Conservation (phyloP, 2,329 filamentous ascomycete species). For the Ilyonectria robusta region DNA sequence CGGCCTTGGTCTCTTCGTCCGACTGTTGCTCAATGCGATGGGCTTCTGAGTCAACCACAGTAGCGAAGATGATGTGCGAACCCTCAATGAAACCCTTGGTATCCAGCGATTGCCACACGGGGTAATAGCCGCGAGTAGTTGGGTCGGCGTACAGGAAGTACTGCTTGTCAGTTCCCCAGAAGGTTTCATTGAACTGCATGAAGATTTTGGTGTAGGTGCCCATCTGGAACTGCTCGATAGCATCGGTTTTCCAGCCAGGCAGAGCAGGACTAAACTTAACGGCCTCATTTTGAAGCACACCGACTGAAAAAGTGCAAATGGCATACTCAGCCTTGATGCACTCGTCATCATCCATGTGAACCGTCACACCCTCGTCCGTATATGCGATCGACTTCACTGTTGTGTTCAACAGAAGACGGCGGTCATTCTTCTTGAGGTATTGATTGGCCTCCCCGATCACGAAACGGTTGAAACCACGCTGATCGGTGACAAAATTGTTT, state of each 20-base stretch:
- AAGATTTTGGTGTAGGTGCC: slow-evolving; percentile 83
- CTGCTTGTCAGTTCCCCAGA: slow-evolving; percentile 68
- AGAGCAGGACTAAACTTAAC: slow-evolving; percentile 71
- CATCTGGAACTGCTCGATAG: slow-evolving; percentile 76
- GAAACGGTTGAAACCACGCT: slow-evolving; percentile 72
- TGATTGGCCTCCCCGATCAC: slow-evolving; percentile 69
- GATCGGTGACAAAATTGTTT: slow-evolving; percentile 74
- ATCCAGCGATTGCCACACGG: slow-evolving; percentile 75
- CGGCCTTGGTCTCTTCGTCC: slow-evolving; percentile 69
- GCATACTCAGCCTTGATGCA: slow-evolving; percentile 74
- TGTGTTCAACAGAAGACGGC: slow-evolving; percentile 71
- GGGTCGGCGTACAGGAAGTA: slow-evolving; percentile 63
- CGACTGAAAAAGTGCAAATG: slow-evolving; percentile 77
- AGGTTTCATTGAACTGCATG: slow-evolving; percentile 76
- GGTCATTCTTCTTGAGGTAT: slow-evolving; percentile 70
- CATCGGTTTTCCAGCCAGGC: slow-evolving; percentile 74
- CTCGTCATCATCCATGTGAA: slow-evolving; percentile 66
- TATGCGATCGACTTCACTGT: slow-evolving; percentile 70
- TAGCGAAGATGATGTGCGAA: slow-evolving; percentile 77
- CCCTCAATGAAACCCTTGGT: slow-evolving; percentile 70
- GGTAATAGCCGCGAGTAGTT: slow-evolving; percentile 59
- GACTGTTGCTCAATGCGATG: slow-evolving; percentile 72
- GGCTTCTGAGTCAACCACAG: slow-evolving; percentile 69
- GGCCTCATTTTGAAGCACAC: slow-evolving; percentile 74
- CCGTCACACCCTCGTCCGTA: slow-evolving; percentile 64